Conservation (phyloP, 192 early-diverging fungal genomes). For the Paraglomus occultum region DNA sequence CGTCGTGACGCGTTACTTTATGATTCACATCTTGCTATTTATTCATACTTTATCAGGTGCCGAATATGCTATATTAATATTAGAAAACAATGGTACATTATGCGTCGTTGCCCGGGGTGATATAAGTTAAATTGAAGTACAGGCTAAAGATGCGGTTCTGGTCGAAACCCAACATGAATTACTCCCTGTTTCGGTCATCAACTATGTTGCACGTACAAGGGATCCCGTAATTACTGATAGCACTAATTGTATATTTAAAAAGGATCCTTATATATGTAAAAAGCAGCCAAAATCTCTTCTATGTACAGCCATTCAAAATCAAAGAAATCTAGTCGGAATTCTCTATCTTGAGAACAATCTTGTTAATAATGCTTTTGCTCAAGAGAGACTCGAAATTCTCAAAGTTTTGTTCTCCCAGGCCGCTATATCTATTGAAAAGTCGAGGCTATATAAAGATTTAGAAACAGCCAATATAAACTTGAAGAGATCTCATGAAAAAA, state of each 20-base stretch:
- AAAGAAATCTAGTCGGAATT: constrained; percentile 21
- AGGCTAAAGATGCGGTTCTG: too few species aligned
- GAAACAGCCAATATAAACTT: constrained; percentile 25
- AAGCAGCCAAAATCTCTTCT: constrained; percentile 20
- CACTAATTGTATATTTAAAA: constrained; percentile 8
- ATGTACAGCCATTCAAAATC: constrained; percentile 28
- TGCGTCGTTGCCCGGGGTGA: too few species aligned
- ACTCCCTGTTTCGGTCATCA: too few species aligned
- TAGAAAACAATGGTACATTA: too few species aligned
- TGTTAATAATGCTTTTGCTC: constrained; percentile 24
- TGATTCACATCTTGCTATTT: too few species aligned
- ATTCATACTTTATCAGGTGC: too few species aligned
- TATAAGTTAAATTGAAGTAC: too few species aligned
- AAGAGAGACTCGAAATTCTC: constrained; percentile 27
- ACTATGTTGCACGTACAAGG: constrained; percentile 8
- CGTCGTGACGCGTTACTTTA: constrained; percentile 18
- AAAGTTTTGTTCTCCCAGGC: constrained; percentile 27
- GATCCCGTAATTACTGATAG: constrained; percentile 12
- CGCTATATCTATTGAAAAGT: constrained; percentile 30
- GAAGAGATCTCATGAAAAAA: constrained; percentile 23
- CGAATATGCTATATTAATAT: too few species aligned
- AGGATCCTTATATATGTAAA: constrained; percentile 21
- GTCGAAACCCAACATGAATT: too few species aligned
- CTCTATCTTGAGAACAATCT: constrained; percentile 31
- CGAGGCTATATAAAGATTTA: constrained; percentile 24